Percentiles rank a stretch among this genome's conserved stretches.
Conservation (phyloP, 768 basidiomycete genomes). For the Suillus sp. region DNA sequence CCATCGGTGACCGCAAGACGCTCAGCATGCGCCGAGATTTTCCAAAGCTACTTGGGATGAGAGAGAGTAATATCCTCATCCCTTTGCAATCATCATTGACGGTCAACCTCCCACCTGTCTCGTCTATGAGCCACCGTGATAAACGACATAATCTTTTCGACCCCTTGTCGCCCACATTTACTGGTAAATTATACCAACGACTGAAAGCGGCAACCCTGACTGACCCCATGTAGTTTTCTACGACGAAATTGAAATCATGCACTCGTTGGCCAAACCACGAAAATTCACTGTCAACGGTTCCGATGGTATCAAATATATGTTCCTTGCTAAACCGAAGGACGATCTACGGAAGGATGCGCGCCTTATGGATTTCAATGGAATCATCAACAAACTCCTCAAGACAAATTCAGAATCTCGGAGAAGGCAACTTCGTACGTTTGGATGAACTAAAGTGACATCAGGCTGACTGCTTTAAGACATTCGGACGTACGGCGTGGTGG, state of each 20-base stretch:
- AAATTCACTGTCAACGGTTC: constrained; percentile 85
- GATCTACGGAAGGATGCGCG: constrained; percentile 97
- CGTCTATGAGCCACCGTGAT: constrained; percentile 42
- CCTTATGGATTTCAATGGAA: constrained; percentile 96
- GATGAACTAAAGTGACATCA: background rate
- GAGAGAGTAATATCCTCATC: constrained; percentile 74
- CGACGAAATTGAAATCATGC: constrained; percentile 90
- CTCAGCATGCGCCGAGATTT: constrained; percentile 53
- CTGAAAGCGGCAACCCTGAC: background rate
- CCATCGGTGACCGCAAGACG: constrained; percentile 40
- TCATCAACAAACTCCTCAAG: constrained; percentile 96
- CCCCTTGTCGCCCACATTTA: constrained; percentile 69
- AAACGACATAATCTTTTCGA: constrained; percentile 78
- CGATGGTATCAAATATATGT: constrained; percentile 84
- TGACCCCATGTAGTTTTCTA: constrained; percentile 54
- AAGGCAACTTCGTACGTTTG: constrained; percentile 78
- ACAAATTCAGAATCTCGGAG: constrained; percentile 91
- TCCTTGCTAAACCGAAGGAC: constrained; percentile 96
- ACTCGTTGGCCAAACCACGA: constrained; percentile 85
- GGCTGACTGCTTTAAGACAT: constrained; percentile 53
- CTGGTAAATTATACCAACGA: constrained; percentile 48
- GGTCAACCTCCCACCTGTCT: constrained; percentile 80
- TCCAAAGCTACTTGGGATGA: constrained; percentile 53
- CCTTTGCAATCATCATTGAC: constrained; percentile 93
- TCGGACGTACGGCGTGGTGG: constrained; percentile 97